Percentiles rank a stretch among this genome's conserved stretches.
These are phyloP conservation scores for Austroboletus rostrupii DNA, from an alignment of 1,284 basidiomycete genomes.

Conservation along the genomic window DNA sequence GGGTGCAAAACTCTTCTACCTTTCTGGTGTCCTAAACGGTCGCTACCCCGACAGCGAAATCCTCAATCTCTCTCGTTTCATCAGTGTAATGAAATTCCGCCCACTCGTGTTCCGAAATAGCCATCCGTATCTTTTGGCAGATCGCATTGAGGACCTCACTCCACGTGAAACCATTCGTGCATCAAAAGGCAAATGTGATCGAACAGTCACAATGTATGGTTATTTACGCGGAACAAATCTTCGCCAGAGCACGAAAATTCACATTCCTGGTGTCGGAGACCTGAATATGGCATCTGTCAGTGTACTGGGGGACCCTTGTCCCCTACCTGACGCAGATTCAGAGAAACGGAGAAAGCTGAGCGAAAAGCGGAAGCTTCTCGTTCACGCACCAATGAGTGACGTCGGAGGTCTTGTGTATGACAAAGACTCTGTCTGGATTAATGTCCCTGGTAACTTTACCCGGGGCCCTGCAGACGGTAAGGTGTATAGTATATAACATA, in stretches of 20 bases:
- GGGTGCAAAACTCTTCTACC: conserved; percentile 97
- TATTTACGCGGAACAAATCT: conserved; percentile 92
- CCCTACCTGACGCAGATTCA: conserved; percentile 86
- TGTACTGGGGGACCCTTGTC: conserved; percentile 88
- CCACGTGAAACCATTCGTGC: conserved; percentile 78
- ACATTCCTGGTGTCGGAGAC: conserved; percentile 94
- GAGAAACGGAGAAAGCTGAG: conserved; percentile 92
- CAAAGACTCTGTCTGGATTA: conserved; percentile 98
- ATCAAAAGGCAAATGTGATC: conserved; percentile 83
- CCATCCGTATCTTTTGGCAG: conserved; percentile 95
- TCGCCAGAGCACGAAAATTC: conserved; percentile 78
- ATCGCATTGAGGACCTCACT: conserved; percentile 94
- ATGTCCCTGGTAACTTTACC: conserved; percentile 93
- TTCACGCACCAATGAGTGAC: conserved; percentile 98
- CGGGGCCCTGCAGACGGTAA: conserved; percentile 60
- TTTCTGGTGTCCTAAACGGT: conserved; percentile 96
- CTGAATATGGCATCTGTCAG: conserved; percentile 73
- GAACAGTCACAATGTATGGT: conserved; percentile 91
- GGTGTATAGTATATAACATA: conserved; percentile 16
- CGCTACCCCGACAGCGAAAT: conserved; percentile 98
- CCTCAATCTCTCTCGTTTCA: conserved; percentile 92
- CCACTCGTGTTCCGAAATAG: conserved; percentile 94
- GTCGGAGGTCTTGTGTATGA: conserved; percentile 97
- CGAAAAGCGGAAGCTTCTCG: conserved; percentile 89
- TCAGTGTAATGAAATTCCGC: conserved; percentile 98